Base-by-base conservation (phyloP, 495 filamentous ascomycete genomes). In the Hypoxylon crocopeplum region DNA sequence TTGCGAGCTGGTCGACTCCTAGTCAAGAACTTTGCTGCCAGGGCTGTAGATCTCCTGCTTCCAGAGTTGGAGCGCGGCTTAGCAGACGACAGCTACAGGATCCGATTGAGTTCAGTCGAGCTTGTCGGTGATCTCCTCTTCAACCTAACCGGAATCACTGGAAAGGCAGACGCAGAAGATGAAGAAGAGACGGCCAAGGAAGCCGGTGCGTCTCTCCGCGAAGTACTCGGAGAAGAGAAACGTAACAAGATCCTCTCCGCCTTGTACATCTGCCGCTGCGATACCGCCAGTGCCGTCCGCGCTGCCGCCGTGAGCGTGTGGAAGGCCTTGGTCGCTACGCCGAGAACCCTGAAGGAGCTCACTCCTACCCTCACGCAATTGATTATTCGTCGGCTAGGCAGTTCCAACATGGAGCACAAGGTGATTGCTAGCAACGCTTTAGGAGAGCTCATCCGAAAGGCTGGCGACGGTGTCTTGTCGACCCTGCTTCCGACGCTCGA, bases 401-500 rank as follows among this genome's bases (percentile, higher is more conserved):
- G 91, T 61, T 88, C 92, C 2, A 98, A 97, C 67, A 90, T 96
- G 88, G 94, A 98, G 72, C 94, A 98, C 72, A 97, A 96, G 75
- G 88, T 95, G 55, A 98, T 98, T 77, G 95, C 94, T 41, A 92
- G 93, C 65, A 98, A 98, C 70, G 92, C 94, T 8, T 80, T 98
- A 42, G 95, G 94, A 62, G 94, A 98, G 68, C 80, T 98, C 21
- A 98, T 98, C 63, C 85, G 94, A 58, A 98, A 96, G 74, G 93
- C 93, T 62, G 94, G 94, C 48, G 94, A 98, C 67, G 88, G 91
- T 46, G 92, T 98, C 44, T 75, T 98, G 54, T 83, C 92, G 10
- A 96, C 85, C 39, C 76, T 98, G 51, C 76, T 98, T 45, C 94
- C 94, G 13, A 92, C 93, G 7, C 84, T 98, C 25, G 93, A 98